These are phyloP conservation scores for Moricandia arvensis DNA, from an alignment of 345 rosid species.

Conservation along the genomic window DNA sequence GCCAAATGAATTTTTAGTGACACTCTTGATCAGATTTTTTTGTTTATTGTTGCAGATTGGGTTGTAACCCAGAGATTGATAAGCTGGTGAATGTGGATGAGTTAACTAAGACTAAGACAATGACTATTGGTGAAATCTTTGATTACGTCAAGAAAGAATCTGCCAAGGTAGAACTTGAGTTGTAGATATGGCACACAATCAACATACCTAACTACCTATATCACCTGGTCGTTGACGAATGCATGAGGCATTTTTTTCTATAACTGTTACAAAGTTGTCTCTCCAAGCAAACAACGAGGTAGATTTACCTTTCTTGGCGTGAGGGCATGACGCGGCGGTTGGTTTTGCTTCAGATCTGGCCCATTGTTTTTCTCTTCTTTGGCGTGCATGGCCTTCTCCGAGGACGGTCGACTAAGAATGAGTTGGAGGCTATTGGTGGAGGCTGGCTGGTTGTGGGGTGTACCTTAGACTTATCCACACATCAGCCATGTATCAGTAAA, in stretches of 20 bases:
- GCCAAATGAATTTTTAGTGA: neutral
- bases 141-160: neutral
- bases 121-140: neutral
- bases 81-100: neutral
- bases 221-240: neutral
- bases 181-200: neutral
- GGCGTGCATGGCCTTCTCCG: too few species aligned
- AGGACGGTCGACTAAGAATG: too few species aligned
- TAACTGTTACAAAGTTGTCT: neutral
- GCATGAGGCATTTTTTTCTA: neutral
- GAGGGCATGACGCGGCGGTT: too few species aligned
- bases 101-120: neutral
- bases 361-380: too few species aligned
- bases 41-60: neutral
- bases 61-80: neutral
- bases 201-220: neutral
- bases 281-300: neutral
- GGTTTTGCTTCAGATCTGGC: too few species aligned
- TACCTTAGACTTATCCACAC: too few species aligned
- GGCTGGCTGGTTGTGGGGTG: too few species aligned
- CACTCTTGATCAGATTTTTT: neutral
- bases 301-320: too few species aligned
- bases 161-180: neutral
- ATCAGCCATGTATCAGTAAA: too few species aligned
- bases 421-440: too few species aligned